Conservation (phyloP, 371 early-diverging fungal genomes). For the Synchytrium microbalum region DNA sequence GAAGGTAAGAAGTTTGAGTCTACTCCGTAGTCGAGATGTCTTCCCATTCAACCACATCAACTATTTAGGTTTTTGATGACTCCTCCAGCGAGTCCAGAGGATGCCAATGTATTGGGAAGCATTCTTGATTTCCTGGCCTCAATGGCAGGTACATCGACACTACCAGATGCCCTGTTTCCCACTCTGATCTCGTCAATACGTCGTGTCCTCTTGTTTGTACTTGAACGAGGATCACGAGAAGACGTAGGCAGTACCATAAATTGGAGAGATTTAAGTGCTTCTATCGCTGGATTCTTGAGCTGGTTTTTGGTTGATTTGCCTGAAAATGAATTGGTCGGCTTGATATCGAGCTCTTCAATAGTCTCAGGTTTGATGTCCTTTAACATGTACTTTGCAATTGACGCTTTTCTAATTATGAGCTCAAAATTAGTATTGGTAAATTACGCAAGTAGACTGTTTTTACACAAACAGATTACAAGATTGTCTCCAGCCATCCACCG, state of each 20-base stretch:
- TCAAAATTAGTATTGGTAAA: background rate
- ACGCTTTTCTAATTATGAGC: conserved; percentile 11
- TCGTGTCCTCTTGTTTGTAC: conserved; percentile 4
- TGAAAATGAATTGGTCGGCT: conserved; percentile 4
- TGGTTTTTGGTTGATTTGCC: background rate
- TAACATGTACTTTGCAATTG: too few relatives aligned
- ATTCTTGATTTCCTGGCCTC: conserved; percentile 7
- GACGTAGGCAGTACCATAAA: background rate
- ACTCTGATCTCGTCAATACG: background rate
- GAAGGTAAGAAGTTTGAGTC: background rate
- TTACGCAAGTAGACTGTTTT: conserved; percentile 16
- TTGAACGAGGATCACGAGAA: background rate
- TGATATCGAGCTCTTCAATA: conserved; percentile 1
- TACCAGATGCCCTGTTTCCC: background rate
- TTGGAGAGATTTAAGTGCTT: conserved; percentile 4
- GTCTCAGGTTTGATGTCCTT: background rate
- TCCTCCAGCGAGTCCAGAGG: conserved; percentile 8
- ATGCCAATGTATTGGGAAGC: background rate
- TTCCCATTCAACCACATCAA: too few relatives aligned
- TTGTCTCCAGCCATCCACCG: background rate
- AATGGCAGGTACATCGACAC: background rate
- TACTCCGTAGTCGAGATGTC: too few relatives aligned
- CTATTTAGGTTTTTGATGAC: conserved; percentile 10
- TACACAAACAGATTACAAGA: conserved; percentile 6
- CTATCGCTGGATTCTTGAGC: conserved; percentile 13